phyloP scores from a whole-genome alignment of 1,284 basidiomycete species.

The Microbotryomycetes sp. region DNA sequence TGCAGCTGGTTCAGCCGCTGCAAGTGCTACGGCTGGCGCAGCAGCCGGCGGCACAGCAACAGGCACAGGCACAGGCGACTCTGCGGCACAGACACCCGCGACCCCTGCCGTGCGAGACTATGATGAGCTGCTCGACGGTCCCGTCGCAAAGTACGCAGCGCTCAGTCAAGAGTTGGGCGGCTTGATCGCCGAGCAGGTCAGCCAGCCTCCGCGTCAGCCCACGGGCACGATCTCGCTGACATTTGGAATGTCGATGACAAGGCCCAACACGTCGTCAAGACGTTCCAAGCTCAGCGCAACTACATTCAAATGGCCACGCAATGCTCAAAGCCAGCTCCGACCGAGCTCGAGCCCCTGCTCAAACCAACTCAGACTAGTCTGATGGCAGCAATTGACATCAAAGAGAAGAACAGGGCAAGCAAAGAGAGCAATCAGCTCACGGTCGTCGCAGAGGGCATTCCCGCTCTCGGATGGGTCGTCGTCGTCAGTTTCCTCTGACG shows the following conservation, averaged over 20 bases:
- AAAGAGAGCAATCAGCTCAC: conserved; percentile 77
- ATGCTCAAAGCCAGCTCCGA: conserved; percentile 56
- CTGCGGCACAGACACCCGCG: conserved; percentile 41
- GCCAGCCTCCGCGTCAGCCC: conserved; percentile 35
- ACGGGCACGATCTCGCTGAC: not conserved
- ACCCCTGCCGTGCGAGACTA: conserved; percentile 65
- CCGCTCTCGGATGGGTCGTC: conserved; percentile 87
- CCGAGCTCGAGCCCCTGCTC: conserved; percentile 58
- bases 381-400: conserved; percentile 65
- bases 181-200: conserved; percentile 66
- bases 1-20: too few species aligned
- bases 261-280: conserved; percentile 61
- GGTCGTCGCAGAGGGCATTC: conserved; percentile 71
- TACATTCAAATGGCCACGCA: conserved; percentile 61
- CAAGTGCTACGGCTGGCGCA: too few species aligned
- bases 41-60: conserved; percentile 6
- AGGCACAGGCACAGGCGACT: conserved; percentile 33
- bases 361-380: conserved; percentile 67
- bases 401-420: conserved; percentile 71
- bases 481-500: conserved; percentile 49
- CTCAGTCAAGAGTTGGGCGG: conserved; percentile 69
- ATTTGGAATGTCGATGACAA: conserved; percentile 39
- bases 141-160: conserved; percentile 64
- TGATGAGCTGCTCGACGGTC: conserved; percentile 60
- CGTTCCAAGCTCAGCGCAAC: conserved; percentile 61